phyloP scores from a whole-genome alignment of 192 early-diverging fungal species.

The Funneliformis geosporum region DNA sequence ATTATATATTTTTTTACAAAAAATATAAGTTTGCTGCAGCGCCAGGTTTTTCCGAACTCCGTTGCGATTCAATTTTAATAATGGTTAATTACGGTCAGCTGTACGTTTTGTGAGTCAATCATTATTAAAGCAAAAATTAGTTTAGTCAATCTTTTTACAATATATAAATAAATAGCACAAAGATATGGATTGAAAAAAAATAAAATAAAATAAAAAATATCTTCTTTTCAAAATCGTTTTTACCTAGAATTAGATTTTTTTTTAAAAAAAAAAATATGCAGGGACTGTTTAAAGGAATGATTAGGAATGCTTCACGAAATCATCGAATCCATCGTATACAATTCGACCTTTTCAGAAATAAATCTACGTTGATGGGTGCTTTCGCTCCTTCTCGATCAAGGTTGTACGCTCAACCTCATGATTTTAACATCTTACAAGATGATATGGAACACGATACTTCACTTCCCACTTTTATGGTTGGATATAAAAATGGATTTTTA shows the following conservation, averaged over 20 bases:
- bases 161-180: no score
- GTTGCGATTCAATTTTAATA: no score
- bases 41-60: no score
- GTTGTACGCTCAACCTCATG: constrained; percentile 2
- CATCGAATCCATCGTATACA: background rate
- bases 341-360: background rate
- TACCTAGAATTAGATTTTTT: no score
- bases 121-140: no score
- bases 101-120: no score
- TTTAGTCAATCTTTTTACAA: no score
- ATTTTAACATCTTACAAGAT: constrained; percentile 50
- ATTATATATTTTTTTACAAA: no score
- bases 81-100: no score
- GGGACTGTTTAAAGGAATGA: background rate
- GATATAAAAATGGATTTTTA: constrained; percentile 58
- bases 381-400: constrained; percentile 1
- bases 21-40: no score
- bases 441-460: constrained; percentile 44
- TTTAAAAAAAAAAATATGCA: background rate
- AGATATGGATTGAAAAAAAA: no score
- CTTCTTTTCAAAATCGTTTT: background rate
- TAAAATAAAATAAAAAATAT: no score
- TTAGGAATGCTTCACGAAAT: background rate
- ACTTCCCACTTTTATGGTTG: constrained; percentile 58
- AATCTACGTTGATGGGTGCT: constrained; percentile 4